Evolutionary conservation across 306 rosid species (phyloP).

Genomic region (Acacia melanoxylon): DNA sequence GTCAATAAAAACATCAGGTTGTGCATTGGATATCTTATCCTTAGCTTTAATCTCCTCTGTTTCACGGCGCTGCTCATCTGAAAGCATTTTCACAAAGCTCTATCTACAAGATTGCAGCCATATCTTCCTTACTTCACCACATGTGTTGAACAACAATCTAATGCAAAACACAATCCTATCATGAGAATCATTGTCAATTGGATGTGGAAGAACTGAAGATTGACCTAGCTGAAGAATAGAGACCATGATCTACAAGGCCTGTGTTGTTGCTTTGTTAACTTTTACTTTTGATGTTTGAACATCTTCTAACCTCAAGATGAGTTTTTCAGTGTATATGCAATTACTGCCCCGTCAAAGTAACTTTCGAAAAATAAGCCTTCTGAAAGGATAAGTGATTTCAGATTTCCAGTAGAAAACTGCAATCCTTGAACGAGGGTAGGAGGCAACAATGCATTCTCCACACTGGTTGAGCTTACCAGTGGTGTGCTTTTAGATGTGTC

Average conservation of each 20-base stretch:
- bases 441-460: slow-evolving; percentile 87
- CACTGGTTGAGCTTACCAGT: slow-evolving; percentile 62
- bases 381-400: slow-evolving; percentile 82
- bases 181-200: slow-evolving; percentile 83
- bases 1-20: slow-evolving; percentile 95
- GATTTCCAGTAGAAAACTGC: slow-evolving; percentile 68
- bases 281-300: slow-evolving; percentile 82
- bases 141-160: slow-evolving; percentile 68
- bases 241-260: slow-evolving; percentile 75
- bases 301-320: slow-evolving; percentile 85
- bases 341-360: slow-evolving; percentile 73
- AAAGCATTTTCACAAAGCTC: slow-evolving; percentile 95
- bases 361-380: slow-evolving; percentile 52
- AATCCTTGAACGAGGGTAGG: slow-evolving; percentile 85
- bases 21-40: slow-evolving; percentile 87
- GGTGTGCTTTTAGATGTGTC: slow-evolving; percentile 56
- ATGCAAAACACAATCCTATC: slow-evolving; percentile 88
- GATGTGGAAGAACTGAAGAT: slow-evolving; percentile 80
- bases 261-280: slow-evolving; percentile 69
- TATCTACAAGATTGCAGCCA: slow-evolving; percentile 87
- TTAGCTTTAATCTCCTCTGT: slow-evolving; percentile 80
- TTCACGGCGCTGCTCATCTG: slow-evolving; percentile 83
- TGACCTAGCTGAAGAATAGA: slow-evolving; percentile 87
- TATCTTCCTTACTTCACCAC: slow-evolving; percentile 67
- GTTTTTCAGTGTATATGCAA: slow-evolving; percentile 82